phyloP scores from a whole-genome alignment of 352 stramenopile species.

The Peronosclerospora sorghi region DNA sequence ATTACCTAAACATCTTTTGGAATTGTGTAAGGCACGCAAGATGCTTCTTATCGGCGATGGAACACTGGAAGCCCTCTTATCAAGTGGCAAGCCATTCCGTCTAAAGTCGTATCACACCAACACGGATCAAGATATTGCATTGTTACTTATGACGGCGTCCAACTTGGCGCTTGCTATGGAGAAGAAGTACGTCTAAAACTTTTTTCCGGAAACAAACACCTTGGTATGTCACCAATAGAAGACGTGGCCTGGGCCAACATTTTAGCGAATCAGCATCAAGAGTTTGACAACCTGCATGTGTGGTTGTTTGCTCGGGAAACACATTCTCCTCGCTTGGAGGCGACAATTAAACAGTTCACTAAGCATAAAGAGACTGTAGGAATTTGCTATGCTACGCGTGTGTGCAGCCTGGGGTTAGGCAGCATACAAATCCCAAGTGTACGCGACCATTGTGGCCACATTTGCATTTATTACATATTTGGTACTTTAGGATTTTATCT shows the following conservation, averaged over 20 bases:
- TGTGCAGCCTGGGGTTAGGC: too few relatives aligned
- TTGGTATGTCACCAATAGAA: constrained; percentile 33
- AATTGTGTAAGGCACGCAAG: constrained; percentile 34
- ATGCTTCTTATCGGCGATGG: constrained; percentile 58
- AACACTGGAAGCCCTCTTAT: constrained; percentile 47
- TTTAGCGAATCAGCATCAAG: constrained; percentile 63
- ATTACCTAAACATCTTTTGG: constrained; percentile 20
- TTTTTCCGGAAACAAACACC: constrained; percentile 29
- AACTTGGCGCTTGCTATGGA: constrained; percentile 73
- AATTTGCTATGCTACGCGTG: too few relatives aligned
- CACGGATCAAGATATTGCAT: constrained; percentile 51
- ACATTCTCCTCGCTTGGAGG: constrained; percentile 56
- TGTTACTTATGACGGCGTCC: constrained; percentile 70
- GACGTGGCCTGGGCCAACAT: constrained; percentile 77
- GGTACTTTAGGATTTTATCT: too few relatives aligned
- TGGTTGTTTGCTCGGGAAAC: constrained; percentile 76
- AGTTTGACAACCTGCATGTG: constrained; percentile 81
- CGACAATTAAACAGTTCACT: constrained; percentile 42
- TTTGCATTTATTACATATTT: too few relatives aligned
- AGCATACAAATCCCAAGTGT: too few relatives aligned
- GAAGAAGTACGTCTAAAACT: constrained; percentile 66
- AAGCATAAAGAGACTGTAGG: constrained; percentile 46
- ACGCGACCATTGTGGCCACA: too few relatives aligned
- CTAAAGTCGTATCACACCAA: constrained; percentile 32
- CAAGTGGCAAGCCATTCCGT: constrained; percentile 49